Base-by-base conservation (phyloP, 2,329 filamentous ascomycete genomes). In the Fusarium sp. region DNA sequence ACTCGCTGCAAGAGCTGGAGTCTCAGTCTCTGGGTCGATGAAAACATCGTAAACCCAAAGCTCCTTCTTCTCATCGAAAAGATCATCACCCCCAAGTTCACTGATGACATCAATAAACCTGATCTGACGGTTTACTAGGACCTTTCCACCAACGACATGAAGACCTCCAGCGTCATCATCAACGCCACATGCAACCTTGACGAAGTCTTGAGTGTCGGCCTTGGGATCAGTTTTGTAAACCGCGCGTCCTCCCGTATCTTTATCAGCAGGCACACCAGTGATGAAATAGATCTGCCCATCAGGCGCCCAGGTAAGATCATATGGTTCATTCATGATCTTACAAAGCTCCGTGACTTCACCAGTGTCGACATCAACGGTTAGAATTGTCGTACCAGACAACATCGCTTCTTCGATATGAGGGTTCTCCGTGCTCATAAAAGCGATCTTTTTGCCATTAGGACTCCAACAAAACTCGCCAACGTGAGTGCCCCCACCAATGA, bases 211-310 rank as follows among this genome's bases (percentile, higher is more conserved):
- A 14, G 48, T 27, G 4, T 38, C 27, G 5, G 61, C n/a, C 0
- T 16, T 6, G 0, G 71, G 62, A 33, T 74, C 69, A 6, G 70
- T 45, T 6, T 37, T 52, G 31, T 68, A 76, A 1, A 77, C 69
- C 3, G 69, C 56, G 0, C 31, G 21, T 23, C 71, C 66, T 35
- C 70, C 70, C 4, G 44, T 29, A 7, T 56, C 55, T 8, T 44
- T 58, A 31, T 70, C 52, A 3, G 21, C 25, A 4, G 70, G 68
- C 5, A 66, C 60, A 7, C 64, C 66, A 4, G 62, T 63, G 41
- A 73, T 67, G 18, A 75, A 74, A 39, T 76, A 75, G 0, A 75
- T 37, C 3, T 69, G 51, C 1, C 67, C 69, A 19, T 76, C 61
- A 0, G 71, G 52, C 2, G 69, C 63, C 75, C 74, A 77, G 8